These are phyloP conservation scores for Aethionema arabicum DNA, from an alignment of 345 rosid genomes.

Conservation along the genomic window DNA sequence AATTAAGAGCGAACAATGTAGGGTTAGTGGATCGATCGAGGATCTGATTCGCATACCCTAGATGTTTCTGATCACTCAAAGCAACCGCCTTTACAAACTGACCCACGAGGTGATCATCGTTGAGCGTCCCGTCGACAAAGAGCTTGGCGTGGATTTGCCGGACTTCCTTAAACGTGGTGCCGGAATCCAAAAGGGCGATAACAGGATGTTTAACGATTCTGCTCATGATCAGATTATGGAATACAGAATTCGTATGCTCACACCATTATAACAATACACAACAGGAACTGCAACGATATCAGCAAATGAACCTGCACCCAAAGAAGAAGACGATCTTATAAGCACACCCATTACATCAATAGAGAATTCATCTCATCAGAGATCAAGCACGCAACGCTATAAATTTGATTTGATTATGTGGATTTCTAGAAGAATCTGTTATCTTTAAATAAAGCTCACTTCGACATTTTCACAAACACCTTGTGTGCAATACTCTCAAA, in stretches of 20 bases:
- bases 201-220: constrained; percentile 31
- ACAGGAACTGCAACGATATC: constrained; percentile 16
- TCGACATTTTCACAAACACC: constrained; percentile 26
- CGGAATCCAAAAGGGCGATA: constrained; percentile 35
- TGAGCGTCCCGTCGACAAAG: constrained; percentile 41
- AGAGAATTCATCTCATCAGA: too few species aligned
- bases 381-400: neutral
- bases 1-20: constrained; percentile 52
- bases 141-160: constrained; percentile 61
- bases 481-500: constrained; percentile 12
- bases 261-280: too few species aligned
- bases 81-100: constrained; percentile 56
- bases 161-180: constrained; percentile 37
- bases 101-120: constrained; percentile 46
- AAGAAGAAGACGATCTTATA: neutral
- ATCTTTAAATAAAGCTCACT: neutral
- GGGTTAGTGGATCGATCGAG: constrained; percentile 48
- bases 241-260: too few species aligned
- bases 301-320: constrained; percentile 21
- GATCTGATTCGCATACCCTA: constrained; percentile 46
- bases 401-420: neutral
- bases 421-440: neutral
- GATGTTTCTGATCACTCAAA: constrained; percentile 43
- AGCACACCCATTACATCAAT: too few species aligned
- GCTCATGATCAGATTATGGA: constrained; percentile 17